Conservation (phyloP, 495 filamentous ascomycete species). For the Immersiella caudata region DNA sequence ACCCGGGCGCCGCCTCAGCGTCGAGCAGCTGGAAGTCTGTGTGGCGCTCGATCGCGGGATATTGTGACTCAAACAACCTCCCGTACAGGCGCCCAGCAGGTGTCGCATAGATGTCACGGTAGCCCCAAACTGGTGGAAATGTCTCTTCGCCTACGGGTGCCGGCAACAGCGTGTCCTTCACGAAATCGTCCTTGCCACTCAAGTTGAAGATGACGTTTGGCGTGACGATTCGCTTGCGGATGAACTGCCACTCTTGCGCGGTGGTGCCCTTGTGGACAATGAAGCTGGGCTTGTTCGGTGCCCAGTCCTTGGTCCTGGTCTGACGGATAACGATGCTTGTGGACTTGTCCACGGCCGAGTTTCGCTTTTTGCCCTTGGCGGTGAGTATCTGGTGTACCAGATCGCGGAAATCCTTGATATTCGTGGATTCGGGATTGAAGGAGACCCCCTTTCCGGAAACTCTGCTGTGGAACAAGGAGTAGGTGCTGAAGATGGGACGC, state of each 20-base stretch:
- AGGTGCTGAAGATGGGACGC: constrained; percentile 27
- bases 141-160: too few relatives aligned
- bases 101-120: constrained; percentile 29
- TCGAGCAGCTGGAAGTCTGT: constrained; percentile 30
- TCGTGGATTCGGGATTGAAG: not conserved
- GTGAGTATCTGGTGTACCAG: not conserved
- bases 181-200: not conserved
- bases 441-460: not conserved
- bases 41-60: not conserved
- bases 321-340: not conserved
- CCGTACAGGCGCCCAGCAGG: constrained; percentile 4
- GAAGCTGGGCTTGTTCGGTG: not conserved
- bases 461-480: constrained; percentile 11
- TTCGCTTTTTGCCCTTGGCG: not conserved
- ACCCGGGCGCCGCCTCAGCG: not conserved
- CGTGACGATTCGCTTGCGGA: not conserved
- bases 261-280: not conserved
- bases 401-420: constrained; percentile 9
- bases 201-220: not conserved
- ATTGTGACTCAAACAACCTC: not conserved
- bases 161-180: too few relatives aligned
- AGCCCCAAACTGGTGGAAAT: constrained; percentile 27
- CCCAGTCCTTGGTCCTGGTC: not conserved
- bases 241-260: not conserved
- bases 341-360: not conserved